phyloP scores from a whole-genome alignment of 768 basidiomycete species.

The Rhodotorula diobovata region DNA sequence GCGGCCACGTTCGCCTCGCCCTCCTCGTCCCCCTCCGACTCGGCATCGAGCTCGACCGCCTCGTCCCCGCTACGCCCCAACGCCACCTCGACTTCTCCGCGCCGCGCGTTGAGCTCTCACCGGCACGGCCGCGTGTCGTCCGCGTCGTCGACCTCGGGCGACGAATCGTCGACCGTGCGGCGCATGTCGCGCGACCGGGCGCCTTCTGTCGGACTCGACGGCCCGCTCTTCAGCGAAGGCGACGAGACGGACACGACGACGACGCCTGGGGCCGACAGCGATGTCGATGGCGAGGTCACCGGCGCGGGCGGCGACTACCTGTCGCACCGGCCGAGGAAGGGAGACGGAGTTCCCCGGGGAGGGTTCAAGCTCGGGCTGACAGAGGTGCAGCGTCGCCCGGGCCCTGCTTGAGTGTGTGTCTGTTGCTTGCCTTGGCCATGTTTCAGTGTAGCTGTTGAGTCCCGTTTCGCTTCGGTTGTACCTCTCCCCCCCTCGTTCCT shows the following conservation, averaged over 20 bases:
- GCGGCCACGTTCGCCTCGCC: not conserved
- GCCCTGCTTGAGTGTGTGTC: not conserved
- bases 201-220: constrained; percentile 25
- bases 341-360: not conserved
- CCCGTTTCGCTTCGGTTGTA: no score
- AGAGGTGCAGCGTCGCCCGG: not conserved
- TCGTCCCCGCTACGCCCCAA: not conserved
- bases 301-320: not conserved
- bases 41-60: not conserved
- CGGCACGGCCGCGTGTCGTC: not conserved
- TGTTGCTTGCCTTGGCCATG: not conserved
- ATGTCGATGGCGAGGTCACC: not conserved
- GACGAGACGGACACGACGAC: constrained; percentile 22
- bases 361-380: constrained; percentile 11
- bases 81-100: not conserved
- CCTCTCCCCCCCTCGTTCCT: no score
- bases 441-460: no score
- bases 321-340: not conserved
- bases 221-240: constrained; percentile 30
- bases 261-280: constrained; percentile 19
- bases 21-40: not conserved
- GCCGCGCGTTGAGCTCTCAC: not conserved
- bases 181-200: constrained; percentile 27
- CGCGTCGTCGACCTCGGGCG: not conserved
- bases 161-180: not conserved